phyloP scores from a whole-genome alignment of 2,329 filamentous ascomycete genomes.

The Neonectria hederae region DNA sequence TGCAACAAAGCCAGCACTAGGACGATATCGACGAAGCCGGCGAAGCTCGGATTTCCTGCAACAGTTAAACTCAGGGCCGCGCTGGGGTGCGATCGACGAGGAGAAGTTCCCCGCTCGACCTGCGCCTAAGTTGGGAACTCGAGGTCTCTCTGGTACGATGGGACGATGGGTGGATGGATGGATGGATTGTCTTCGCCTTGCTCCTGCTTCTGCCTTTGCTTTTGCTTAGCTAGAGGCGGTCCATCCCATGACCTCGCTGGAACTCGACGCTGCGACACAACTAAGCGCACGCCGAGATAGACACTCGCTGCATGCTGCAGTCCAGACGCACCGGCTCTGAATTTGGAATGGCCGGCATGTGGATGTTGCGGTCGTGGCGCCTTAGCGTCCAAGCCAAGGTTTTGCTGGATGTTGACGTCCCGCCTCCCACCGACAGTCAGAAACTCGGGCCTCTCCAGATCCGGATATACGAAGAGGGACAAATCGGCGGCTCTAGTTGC shows the following conservation, averaged over 20 bases:
- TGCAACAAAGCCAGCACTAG: constrained; percentile 24
- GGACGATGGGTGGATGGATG: not conserved
- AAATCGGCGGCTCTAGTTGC: not conserved
- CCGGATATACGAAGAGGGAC: not conserved
- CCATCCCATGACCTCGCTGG: constrained; percentile 16
- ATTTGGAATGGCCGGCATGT: constrained; percentile 22
- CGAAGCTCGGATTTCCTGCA: constrained; percentile 35
- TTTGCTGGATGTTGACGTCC: not conserved
- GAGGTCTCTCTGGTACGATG: too few species aligned
- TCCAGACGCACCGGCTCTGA: not conserved
- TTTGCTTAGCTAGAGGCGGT: not conserved
- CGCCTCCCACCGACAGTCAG: not conserved
- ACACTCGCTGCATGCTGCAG: not conserved
- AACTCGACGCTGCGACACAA: not conserved
- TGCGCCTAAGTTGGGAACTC: not conserved
- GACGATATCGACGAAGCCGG: constrained; percentile 35
- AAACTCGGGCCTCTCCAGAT: not conserved
- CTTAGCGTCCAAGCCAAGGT: constrained; percentile 19
- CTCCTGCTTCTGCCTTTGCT: not conserved
- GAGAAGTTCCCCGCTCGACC: not conserved
- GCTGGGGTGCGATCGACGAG: constrained; percentile 24
- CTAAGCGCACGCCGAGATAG: not conserved
- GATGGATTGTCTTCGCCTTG: not conserved
- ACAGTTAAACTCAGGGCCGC: constrained; percentile 38
- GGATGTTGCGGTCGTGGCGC: constrained; percentile 14